Base-by-base conservation (phyloP, 1,284 basidiomycete species). In the Inonotus obliquus region DNA sequence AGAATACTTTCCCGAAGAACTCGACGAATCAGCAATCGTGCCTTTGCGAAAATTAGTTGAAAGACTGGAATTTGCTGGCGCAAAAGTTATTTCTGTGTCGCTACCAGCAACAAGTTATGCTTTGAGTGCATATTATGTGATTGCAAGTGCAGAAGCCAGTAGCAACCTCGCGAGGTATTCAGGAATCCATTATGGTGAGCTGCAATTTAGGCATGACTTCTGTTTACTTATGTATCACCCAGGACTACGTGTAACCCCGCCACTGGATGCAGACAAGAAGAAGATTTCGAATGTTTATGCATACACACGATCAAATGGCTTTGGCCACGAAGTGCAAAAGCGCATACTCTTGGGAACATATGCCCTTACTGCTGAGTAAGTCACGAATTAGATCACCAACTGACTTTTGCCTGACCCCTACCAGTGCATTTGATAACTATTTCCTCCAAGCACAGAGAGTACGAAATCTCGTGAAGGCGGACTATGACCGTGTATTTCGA, bases 371-470 rank as follows among this genome's bases (percentile, higher is more conserved):
- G 94, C 95, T 17, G 93, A 94, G 94, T 96, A 69, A 71, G 91
- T 73, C 9, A 10, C 5, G 67, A 2, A 27, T 11, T 49, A 2
- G 9, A 21, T 10, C 39, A 71, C 39, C n/a, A 19, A 14, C 4
- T 57, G 2, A 19, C 17, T 21, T 13, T 32, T 19, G 17, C 5
- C 55, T 53, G 27, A 64, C 23, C 17, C 14, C 13, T 51, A 19
- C 1, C 69, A 96, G 93, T 65, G 94, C 94, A 14, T 97, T 96
- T 71, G 91, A 98, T 75, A 98, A 97, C 71, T 98, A 96, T 73
- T 98, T 95, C 72, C 80, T 98, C 2, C 92, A 96, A 75, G 95
- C 97, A 0, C 89, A 95, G 64, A 81, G 86, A 19, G 82, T 98
- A 21, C 85, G 96, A 1, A 79, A 82, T 47, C 74, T 82, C 6